These are phyloP conservation scores for Fusarium sp. DNA, from an alignment of 2,329 filamentous ascomycete genomes.

Conservation along the genomic window DNA sequence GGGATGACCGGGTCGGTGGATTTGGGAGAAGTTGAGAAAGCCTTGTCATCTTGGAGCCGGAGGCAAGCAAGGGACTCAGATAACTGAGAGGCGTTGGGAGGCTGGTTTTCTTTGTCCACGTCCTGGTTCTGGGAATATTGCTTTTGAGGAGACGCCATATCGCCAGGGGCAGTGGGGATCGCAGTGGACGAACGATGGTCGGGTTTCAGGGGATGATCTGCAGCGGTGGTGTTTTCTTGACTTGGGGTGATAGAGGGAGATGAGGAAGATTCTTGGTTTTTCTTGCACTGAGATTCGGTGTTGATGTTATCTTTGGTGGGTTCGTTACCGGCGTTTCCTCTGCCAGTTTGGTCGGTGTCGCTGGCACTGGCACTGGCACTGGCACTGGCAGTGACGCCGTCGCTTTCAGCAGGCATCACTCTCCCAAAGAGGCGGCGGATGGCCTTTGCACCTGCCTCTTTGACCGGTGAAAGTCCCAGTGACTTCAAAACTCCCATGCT, in stretches of 20 bases:
- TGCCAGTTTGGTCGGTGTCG: slow-evolving; percentile 34
- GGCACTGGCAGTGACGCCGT: slow-evolving; percentile 14
- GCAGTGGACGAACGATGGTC: neutral
- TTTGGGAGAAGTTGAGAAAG: neutral
- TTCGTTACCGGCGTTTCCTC: slow-evolving; percentile 16
- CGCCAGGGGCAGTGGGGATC: slow-evolving; percentile 1
- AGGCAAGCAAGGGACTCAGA: slow-evolving; percentile 36
- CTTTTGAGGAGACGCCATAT: slow-evolving; percentile 38
- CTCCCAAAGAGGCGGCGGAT: slow-evolving; percentile 49
- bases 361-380: slow-evolving; percentile 26
- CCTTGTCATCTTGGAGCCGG: slow-evolving; percentile 23
- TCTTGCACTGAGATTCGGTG: slow-evolving; percentile 5
- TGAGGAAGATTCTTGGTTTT: neutral
- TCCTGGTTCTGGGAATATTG: neutral
- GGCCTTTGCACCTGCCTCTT: slow-evolving; percentile 45
- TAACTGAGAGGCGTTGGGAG: slow-evolving; percentile 22
- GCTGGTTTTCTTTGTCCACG: slow-evolving; percentile 49
- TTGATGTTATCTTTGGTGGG: slow-evolving; percentile 6
- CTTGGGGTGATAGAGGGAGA: neutral
- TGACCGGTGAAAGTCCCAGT: slow-evolving; percentile 48
- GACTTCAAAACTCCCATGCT: slow-evolving; percentile 47
- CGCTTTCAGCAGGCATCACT: slow-evolving; percentile 39
- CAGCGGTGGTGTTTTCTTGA: neutral
- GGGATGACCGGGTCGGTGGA: neutral
- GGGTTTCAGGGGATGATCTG: neutral